phyloP scores from a whole-genome alignment of 202 grass and related monocot genomes.

The Eragrostis tef region DNA sequence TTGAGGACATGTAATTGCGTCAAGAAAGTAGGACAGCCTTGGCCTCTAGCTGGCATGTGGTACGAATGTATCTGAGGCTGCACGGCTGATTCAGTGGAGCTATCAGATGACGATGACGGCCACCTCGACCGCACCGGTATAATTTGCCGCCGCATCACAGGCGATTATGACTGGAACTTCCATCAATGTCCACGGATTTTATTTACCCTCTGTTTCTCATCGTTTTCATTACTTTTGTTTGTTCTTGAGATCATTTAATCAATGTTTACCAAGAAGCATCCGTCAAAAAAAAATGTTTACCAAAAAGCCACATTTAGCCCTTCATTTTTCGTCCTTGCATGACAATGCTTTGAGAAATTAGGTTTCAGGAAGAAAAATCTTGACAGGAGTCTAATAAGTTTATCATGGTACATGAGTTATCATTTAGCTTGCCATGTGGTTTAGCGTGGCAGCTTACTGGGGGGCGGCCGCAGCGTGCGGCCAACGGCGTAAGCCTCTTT shows the following conservation, averaged over 20 bases:
- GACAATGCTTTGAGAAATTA: neutral
- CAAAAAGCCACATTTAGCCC: too few relatives aligned
- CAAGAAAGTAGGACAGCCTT: neutral
- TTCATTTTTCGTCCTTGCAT: neutral
- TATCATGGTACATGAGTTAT: too few relatives aligned
- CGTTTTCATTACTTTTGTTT: too few relatives aligned
- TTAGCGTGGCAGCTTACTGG: too few relatives aligned
- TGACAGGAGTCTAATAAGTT: too few relatives aligned
- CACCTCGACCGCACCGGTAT: neutral
- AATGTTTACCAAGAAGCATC: too few relatives aligned
- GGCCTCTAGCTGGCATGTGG: neutral
- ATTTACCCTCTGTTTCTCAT: too few relatives aligned
- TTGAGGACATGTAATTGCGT: neutral
- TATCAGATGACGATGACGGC: constrained; percentile 13
- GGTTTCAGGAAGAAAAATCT: neutral
- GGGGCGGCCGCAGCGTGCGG: too few relatives aligned
- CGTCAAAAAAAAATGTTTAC: too few relatives aligned
- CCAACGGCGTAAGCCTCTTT: too few relatives aligned
- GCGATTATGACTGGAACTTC: neutral
- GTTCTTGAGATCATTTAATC: too few relatives aligned
- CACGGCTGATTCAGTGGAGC: constrained; percentile 33
- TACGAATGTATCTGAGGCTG: neutral
- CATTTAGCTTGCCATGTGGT: too few relatives aligned
- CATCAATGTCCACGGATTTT: neutral
- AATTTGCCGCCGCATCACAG: constrained; percentile 37